A percentile compares a stretch with the other conserved stretches of the same genome.
Evolutionary conservation across 306 rosid genomes (phyloP).

Genomic region (Prunus salicina): DNA sequence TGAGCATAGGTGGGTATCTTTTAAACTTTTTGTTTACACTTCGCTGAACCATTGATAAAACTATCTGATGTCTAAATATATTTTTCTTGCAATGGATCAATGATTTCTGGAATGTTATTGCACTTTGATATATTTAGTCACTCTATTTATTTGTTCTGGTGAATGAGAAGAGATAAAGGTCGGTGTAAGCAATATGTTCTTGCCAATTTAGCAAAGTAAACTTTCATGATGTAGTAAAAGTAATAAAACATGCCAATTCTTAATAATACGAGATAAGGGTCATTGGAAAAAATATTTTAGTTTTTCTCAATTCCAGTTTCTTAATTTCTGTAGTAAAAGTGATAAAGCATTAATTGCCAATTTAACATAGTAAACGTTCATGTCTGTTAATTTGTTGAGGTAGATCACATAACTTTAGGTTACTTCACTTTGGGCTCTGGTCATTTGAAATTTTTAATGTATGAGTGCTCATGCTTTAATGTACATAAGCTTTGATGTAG

Average conservation of each 20-base stretch:
- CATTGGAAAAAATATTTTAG: neutral
- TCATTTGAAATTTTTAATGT: neutral
- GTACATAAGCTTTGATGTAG: constrained; percentile 19
- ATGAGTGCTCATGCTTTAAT: neutral
- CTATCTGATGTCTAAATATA: neutral
- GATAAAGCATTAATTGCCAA: neutral
- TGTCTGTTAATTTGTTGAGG: neutral
- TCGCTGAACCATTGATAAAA: constrained; percentile 10
- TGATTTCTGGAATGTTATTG: neutral
- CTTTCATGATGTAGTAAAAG: neutral
- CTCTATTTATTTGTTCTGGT: neutral
- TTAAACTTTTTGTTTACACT: constrained; percentile 7
- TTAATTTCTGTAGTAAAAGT: neutral
- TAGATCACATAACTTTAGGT: neutral
- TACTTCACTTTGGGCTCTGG: neutral
- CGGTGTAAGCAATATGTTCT: neutral
- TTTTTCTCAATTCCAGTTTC: neutral
- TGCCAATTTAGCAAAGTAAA: neutral
- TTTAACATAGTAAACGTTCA: neutral
- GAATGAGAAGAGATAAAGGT: neutral
- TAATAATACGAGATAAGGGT: neutral
- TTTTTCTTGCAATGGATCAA: neutral
- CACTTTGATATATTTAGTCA: neutral
- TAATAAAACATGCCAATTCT: neutral
- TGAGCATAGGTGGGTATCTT: constrained; percentile 56